Evolutionary conservation across 1,284 basidiomycete genomes (phyloP), one percentile per base, ranked within the genome.

Genomic region (Melampsora larici-populina): DNA sequence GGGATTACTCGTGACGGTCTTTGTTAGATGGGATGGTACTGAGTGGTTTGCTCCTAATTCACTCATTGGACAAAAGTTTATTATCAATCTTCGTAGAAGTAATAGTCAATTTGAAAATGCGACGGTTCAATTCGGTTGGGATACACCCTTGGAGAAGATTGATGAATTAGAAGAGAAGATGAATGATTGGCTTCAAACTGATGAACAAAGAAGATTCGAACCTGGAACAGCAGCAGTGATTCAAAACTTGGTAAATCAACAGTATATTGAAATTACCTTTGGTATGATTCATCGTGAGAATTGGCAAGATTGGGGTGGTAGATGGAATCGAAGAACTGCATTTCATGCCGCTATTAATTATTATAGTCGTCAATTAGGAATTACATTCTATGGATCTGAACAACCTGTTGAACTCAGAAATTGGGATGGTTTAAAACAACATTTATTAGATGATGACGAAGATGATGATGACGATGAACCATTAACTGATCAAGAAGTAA

Each of bases 321-420:
- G 74, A 11, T 77, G 74, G 74, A 77, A 77, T 43, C 51, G 74
- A 21, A 17, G 74, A 21, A 77, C 90, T 2, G 89, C 90, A 3
- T 92, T 92, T 85, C 88, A 90, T 81, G 89, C 89, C 6, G 91
- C 90, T 1, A 88, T 89, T 31, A 88, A 90, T 80, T 87, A 89
- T 81, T 91, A 89, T 82, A 89, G 87, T 81, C 86, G 85, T 70
- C 87, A 90, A 81, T 87, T 91, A 11, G 89, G 87, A 49, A 91
- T 92, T 81, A 84, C 84, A 33, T 88, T 87, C 80, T 86, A 85
- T 82, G 87, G 88, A 81, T 86, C 90, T 13, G 79, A 81, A 55
- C 81, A 81, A 2, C 86, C 89, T 11, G 82, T 89, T 66, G 88
- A 90, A 6, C 81, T 91, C 2, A 48, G 13, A 13, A 70, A 77